Conservation (phyloP, 768 basidiomycete genomes). For the Rubroboletus satanas region DNA sequence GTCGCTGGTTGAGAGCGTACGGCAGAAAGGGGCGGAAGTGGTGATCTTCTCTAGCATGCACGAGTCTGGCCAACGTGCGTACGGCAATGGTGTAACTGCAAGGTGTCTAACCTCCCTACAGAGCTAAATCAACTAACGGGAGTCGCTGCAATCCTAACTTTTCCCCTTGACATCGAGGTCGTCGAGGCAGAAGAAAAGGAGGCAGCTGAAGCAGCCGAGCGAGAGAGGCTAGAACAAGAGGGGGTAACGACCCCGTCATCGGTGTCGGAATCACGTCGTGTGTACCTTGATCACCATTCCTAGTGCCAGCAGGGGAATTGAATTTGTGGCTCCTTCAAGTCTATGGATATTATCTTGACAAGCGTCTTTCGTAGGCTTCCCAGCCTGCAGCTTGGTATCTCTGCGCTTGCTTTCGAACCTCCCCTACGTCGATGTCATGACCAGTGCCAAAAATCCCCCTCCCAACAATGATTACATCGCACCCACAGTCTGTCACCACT, state of each 20-base stretch:
- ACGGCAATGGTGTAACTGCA: neutral
- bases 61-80: conserved; percentile 94
- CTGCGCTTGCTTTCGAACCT: conserved; percentile 63
- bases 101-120: conserved; percentile 30
- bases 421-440: conserved; percentile 36
- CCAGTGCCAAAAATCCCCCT: conserved; percentile 83
- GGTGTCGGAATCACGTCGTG: neutral
- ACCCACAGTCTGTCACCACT: conserved; percentile 76
- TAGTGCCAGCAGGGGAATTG: neutral
- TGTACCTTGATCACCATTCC: neutral
- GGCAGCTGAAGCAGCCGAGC: conserved; percentile 46
- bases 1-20: conserved; percentile 81
- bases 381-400: conserved; percentile 85
- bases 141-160: conserved; percentile 92
- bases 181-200: conserved; percentile 91
- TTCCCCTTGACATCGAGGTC: conserved; percentile 92
- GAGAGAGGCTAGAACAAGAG: conserved; percentile 11
- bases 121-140: conserved; percentile 97
- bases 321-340: neutral
- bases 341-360: conserved; percentile 13
- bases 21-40: conserved; percentile 86
- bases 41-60: conserved; percentile 99
- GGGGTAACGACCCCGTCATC: neutral
- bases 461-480: conserved; percentile 97
- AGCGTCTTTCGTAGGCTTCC: conserved; percentile 77